Evolutionary conservation across 1,139 yeast genomes (phyloP), one percentile per base, ranked within the genome.

Genomic region (Protomyces inouyei): DNA sequence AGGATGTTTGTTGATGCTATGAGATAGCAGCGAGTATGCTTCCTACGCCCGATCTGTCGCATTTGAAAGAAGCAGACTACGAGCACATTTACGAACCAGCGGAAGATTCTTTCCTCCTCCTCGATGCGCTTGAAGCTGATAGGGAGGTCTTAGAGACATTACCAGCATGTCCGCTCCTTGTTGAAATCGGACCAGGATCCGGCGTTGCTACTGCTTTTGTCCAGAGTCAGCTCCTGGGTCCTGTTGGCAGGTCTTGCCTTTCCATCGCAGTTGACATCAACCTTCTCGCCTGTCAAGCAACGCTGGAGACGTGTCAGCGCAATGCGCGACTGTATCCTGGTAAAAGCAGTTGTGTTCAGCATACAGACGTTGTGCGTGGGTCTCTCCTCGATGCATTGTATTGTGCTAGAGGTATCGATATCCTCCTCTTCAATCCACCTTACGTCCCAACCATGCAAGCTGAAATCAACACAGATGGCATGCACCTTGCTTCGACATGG

Each of bases 61-160:
- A 65, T 28, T 61, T 66, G 32, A 38, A 14, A 8, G 65, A 65
- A 48, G 54, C 52, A 35, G 57, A 55, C 51, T 66, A 61, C 23
- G 59, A 60, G 16, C 43, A 38, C 10, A 56, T 66, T 21, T 66
- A 66, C 53, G 68, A 66, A 61, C 68, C 68, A 4, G 66, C 67
- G 16, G 68, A 66, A 43, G 68, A 66, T 55, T 65, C 68, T 16
- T 66, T 65, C 48, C 60, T 63, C 35, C 65, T 66, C 18, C 61
- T 66, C 10, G 68, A 66, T 43, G 68, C 68, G 12, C 54, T 66
- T n/a, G 68, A 66, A 36, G 57, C 60, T n/a, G 68, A 66, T 48
- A 25, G 37, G 40, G 40, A 45, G 3, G 36, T 43, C 16, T 25
- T 48, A 23, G 45, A 35, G n/a, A 28, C 9, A 23, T 23, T 25